phyloP scores from a whole-genome alignment of 192 early-diverging fungal species.

The Podila clonocystis region DNA sequence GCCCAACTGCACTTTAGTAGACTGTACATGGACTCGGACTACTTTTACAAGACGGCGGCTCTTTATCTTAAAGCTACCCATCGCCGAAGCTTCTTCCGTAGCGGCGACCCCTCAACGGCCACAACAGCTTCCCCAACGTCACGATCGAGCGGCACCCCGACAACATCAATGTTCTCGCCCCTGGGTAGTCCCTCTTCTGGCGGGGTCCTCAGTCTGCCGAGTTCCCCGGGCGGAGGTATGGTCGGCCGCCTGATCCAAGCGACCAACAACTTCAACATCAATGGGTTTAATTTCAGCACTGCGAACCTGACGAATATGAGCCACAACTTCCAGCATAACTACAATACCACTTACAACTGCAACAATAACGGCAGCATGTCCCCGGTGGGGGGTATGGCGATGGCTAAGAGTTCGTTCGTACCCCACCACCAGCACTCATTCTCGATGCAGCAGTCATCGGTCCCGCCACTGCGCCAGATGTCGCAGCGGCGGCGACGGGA shows the following conservation, averaged over 20 bases:
- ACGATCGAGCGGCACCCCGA: not conserved
- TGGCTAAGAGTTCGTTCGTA: not conserved
- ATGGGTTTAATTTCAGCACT: not conserved
- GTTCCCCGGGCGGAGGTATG: constrained; percentile 6
- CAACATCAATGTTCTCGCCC: constrained; percentile 14
- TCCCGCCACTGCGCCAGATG: not conserved
- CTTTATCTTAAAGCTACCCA: not conserved
- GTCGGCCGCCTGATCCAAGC: constrained; percentile 1
- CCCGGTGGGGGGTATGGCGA: not conserved
- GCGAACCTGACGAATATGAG: not conserved
- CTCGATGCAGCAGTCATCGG: constrained; percentile 10
- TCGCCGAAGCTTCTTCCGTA: not conserved
- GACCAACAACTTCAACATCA: not conserved
- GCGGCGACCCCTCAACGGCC: not conserved
- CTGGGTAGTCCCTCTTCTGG: constrained; percentile 1
- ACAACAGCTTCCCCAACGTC: not conserved
- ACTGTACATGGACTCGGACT: constrained; percentile 26
- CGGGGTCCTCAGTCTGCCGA: constrained; percentile 2
- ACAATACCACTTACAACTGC: not conserved
- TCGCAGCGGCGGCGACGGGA: too few species aligned
- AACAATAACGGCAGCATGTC: not conserved
- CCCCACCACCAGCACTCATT: constrained; percentile 4
- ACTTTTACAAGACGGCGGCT: constrained; percentile 20
- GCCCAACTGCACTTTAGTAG: constrained; percentile 33
- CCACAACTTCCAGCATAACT: not conserved